phyloP scores from a whole-genome alignment of 495 filamentous ascomycete species.

The Aspergillus heteromorphus region DNA sequence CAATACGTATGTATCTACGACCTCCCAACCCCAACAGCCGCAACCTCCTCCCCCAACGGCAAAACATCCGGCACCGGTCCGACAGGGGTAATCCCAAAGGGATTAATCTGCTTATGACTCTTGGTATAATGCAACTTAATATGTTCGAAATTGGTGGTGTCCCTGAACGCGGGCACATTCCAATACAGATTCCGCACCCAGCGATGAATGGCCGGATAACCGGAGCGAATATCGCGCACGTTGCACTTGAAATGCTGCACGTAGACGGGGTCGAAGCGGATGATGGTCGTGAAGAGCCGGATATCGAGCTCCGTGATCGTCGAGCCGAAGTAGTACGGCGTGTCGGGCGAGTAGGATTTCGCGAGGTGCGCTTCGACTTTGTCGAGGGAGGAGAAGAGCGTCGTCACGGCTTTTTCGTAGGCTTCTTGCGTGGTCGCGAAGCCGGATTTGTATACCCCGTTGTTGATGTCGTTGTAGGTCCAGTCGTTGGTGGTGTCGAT shows the following conservation, averaged over 20 bases:
- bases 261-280: constrained; percentile 84
- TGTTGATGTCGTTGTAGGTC: constrained; percentile 82
- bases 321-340: constrained; percentile 63
- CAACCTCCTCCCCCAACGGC: constrained; percentile 55
- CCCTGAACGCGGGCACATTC: constrained; percentile 55
- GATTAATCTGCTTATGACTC: constrained; percentile 66
- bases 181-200: constrained; percentile 68
- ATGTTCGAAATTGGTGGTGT: constrained; percentile 65
- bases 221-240: constrained; percentile 71
- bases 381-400: constrained; percentile 69
- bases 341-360: too few species aligned
- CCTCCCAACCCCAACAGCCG: constrained; percentile 31
- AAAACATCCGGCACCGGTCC: constrained; percentile 60
- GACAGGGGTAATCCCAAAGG: constrained; percentile 56
- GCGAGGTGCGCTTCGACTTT: constrained; percentile 61
- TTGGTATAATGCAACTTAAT: constrained; percentile 71
- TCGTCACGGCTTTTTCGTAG: constrained; percentile 62
- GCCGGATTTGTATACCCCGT: constrained; percentile 76
- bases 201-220: constrained; percentile 62
- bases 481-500: constrained; percentile 78
- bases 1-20: too few species aligned
- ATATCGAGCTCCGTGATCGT: constrained; percentile 77
- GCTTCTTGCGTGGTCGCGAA: constrained; percentile 73
- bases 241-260: constrained; percentile 96
- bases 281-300: constrained; percentile 73